Conservation (phyloP, 2,329 filamentous ascomycete genomes). For the Monosporascus sp. region DNA sequence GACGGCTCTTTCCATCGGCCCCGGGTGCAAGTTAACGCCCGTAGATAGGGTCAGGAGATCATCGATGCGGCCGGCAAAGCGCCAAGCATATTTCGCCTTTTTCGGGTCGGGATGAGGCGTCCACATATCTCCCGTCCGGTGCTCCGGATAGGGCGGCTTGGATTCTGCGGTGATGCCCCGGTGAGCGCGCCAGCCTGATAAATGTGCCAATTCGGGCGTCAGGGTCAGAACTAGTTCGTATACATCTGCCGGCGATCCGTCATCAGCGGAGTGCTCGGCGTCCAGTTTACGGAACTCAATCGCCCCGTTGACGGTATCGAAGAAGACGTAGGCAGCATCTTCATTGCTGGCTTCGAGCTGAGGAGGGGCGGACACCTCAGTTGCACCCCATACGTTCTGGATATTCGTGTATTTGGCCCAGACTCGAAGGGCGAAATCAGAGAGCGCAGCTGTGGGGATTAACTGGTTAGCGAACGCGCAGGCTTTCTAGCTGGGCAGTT, state of each 20-base stretch:
- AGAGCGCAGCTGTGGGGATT: constrained; percentile 7
- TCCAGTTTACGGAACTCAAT: constrained; percentile 11
- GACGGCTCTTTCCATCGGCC: constrained; percentile 10
- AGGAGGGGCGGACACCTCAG: constrained; percentile 6
- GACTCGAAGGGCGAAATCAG: constrained; percentile 3
- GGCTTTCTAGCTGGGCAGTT: too few species aligned
- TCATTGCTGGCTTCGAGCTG: constrained; percentile 9
- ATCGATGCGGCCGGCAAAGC: constrained; percentile 18
- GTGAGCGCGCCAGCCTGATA: constrained; percentile 10
- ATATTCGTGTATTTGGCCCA: constrained; percentile 14
- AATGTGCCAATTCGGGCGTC: constrained; percentile 4
- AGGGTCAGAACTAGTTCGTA: constrained; percentile 14
- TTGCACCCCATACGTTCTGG: constrained; percentile 12
- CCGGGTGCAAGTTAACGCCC: constrained; percentile 14
- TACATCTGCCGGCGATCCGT: constrained; percentile 2
- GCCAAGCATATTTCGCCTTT: constrained; percentile 13
- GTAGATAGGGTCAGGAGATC: constrained; percentile 18
- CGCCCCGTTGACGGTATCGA: constrained; percentile 11
- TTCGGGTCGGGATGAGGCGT: constrained; percentile 15
- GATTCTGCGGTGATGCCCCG: constrained; percentile 4
- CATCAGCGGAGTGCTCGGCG: constrained; percentile 7
- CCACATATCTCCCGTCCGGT: constrained; percentile 15
- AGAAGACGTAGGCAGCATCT: constrained; percentile 13
- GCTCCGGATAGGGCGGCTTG: constrained; percentile 9
- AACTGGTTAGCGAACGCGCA: too few species aligned